These are phyloP conservation scores for Suillus alpinus DNA, from an alignment of 768 basidiomycete genomes.

Conservation along the genomic window DNA sequence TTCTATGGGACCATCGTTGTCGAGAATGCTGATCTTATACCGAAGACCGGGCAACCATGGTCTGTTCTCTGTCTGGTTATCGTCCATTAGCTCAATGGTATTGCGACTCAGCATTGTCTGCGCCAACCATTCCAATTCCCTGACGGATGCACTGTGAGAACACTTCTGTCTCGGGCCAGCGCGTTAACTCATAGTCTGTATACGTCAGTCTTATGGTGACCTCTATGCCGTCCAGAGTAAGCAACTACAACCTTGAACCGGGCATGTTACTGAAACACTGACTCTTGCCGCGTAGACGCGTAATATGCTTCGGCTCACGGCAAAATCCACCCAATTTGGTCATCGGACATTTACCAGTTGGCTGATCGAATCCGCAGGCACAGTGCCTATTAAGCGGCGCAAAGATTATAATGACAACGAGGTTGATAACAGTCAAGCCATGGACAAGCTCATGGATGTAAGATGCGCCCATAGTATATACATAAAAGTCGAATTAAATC, in stretches of 20 bases:
- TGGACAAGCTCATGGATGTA: slow-evolving; percentile 70
- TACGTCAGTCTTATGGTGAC: slow-evolving; percentile 62
- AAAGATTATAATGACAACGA: slow-evolving; percentile 60
- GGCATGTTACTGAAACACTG: background rate
- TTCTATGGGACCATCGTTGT: slow-evolving; percentile 90
- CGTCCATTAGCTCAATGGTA: background rate
- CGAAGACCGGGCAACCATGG: slow-evolving; percentile 74
- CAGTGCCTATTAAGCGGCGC: slow-evolving; percentile 75
- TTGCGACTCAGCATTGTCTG: slow-evolving; percentile 64
- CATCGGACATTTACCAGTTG: slow-evolving; percentile 82
- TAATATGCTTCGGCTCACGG: slow-evolving; percentile 79
- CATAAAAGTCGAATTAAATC: slow-evolving; percentile 8
- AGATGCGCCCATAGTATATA: slow-evolving; percentile 10
- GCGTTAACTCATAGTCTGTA: background rate
- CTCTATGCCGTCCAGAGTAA: slow-evolving; percentile 66
- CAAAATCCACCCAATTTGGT: slow-evolving; percentile 86
- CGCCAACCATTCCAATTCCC: slow-evolving; percentile 83
- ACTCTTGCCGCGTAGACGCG: slow-evolving; percentile 48
- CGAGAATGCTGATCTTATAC: slow-evolving; percentile 71
- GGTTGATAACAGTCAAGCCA: slow-evolving; percentile 65
- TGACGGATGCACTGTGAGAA: slow-evolving; percentile 82
- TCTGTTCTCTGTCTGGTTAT: slow-evolving; percentile 19
- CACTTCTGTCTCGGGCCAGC: background rate
- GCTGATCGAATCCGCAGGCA: slow-evolving; percentile 87
- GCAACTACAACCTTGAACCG: slow-evolving; percentile 9